These are phyloP conservation scores for Sphenostylis stenocarpa DNA, from an alignment of 306 rosid genomes.

Conservation along the genomic window DNA sequence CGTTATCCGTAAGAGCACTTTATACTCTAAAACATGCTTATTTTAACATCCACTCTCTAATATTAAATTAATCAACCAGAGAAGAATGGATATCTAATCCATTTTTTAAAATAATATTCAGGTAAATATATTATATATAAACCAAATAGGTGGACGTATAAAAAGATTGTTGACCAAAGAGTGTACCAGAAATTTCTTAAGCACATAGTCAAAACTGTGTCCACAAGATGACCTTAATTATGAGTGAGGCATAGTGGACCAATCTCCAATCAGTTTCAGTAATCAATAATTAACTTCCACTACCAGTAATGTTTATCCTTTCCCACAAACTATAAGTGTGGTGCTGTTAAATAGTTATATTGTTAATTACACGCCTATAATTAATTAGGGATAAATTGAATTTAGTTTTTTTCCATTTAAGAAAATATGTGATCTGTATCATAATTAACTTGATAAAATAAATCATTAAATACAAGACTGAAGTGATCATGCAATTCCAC, in stretches of 20 bases:
- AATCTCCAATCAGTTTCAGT: neutral
- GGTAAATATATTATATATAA: no score
- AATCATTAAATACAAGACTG: neutral
- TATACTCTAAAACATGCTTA: neutral
- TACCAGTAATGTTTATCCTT: neutral
- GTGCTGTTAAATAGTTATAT: neutral
- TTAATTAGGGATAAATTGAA: neutral
- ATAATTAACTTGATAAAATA: no score
- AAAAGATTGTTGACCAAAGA: no score
- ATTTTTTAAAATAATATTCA: no score
- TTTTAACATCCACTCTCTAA: neutral
- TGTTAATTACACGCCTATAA: neutral
- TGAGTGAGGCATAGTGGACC: no score
- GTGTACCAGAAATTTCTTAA: neutral
- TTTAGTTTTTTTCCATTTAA: no score
- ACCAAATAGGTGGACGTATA: no score
- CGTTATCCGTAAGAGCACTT: neutral
- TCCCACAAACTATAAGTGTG: constrained; percentile 21
- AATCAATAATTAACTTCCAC: neutral
- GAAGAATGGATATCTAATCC: no score
- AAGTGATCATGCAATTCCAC: neutral
- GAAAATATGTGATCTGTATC: no score
- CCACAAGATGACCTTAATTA: no score
- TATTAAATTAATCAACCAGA: no score
- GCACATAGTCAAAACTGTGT: neutral